Conservation (phyloP, 306 rosid species). For the Astragalus glycyphyllos region DNA sequence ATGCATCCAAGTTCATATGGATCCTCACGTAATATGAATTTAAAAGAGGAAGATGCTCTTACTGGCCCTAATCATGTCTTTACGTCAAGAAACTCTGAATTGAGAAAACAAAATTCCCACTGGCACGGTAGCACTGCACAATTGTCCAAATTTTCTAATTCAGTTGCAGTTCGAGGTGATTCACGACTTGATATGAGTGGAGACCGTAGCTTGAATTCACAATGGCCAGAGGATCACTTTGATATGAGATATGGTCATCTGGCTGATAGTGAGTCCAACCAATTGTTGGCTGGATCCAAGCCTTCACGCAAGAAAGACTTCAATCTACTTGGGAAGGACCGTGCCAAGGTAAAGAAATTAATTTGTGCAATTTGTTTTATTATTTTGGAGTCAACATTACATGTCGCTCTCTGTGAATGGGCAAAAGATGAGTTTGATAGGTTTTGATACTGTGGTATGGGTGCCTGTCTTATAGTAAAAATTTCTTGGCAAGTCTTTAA, state of each 20-base stretch:
- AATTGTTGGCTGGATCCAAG: constrained; percentile 53
- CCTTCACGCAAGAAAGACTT: constrained; percentile 57
- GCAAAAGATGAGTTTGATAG: constrained; percentile 30
- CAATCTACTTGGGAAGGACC: constrained; percentile 54
- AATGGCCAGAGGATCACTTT: constrained; percentile 64
- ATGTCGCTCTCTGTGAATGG: constrained; percentile 12
- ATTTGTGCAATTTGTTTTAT: constrained; percentile 25
- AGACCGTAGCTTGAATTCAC: constrained; percentile 51
- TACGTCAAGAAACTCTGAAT: constrained; percentile 47
- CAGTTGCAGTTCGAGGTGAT: constrained; percentile 59
- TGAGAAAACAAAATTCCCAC: constrained; percentile 56
- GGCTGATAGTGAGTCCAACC: constrained; percentile 57
- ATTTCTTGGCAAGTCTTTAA: constrained; percentile 19
- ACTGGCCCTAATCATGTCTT: constrained; percentile 34
- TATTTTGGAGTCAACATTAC: constrained; percentile 11
- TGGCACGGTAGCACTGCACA: constrained; percentile 49
- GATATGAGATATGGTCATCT: constrained; percentile 52
- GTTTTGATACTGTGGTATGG: constrained; percentile 6
- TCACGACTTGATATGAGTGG: constrained; percentile 54
- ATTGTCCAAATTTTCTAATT: constrained; percentile 69
- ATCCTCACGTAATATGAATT: constrained; percentile 55
- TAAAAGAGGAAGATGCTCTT: constrained; percentile 46
- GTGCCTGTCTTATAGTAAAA: constrained; percentile 22
- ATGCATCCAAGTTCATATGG: constrained; percentile 55
- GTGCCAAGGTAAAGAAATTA: constrained; percentile 56